Evolutionary conservation across 495 filamentous ascomycete species (phyloP).

Genomic region (Penicillium coffeae): DNA sequence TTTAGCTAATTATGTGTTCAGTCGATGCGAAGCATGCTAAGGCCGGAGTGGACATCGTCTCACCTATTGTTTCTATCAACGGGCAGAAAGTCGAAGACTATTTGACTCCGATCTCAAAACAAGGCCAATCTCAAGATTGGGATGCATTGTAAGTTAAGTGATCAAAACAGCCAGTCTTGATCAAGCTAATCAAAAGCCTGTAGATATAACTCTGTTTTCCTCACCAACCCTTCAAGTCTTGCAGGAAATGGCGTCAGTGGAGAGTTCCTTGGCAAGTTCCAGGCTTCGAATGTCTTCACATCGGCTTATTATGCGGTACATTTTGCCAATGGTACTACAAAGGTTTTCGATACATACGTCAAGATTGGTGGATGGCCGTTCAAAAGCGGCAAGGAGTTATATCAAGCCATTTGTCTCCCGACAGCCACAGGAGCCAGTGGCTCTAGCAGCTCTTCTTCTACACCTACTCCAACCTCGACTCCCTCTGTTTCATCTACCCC

Average conservation of each 20-base stretch:
- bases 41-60: neutral
- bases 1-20: too few relatives aligned
- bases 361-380: neutral
- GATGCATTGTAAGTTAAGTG: too few relatives aligned
- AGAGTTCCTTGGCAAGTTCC: neutral
- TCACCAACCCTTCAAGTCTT: neutral
- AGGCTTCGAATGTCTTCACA: neutral
- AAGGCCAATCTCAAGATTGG: neutral
- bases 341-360: neutral
- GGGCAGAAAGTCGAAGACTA: neutral
- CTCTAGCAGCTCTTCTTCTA: too few relatives aligned
- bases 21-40: neutral
- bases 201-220: neutral
- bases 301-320: neutral
- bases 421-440: too few relatives aligned
- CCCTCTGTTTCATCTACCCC: neutral
- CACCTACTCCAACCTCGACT: too few relatives aligned
- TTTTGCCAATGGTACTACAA: slow-evolving; percentile 1
- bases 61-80: slow-evolving; percentile 2
- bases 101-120: neutral
- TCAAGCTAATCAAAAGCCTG: too few relatives aligned
- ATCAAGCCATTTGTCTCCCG: neutral
- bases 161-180: too few relatives aligned
- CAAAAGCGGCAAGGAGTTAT: neutral
- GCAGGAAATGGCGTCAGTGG: too few relatives aligned